phyloP scores from a whole-genome alignment of 202 grass and related monocot species.

The Musa balbisiana region DNA sequence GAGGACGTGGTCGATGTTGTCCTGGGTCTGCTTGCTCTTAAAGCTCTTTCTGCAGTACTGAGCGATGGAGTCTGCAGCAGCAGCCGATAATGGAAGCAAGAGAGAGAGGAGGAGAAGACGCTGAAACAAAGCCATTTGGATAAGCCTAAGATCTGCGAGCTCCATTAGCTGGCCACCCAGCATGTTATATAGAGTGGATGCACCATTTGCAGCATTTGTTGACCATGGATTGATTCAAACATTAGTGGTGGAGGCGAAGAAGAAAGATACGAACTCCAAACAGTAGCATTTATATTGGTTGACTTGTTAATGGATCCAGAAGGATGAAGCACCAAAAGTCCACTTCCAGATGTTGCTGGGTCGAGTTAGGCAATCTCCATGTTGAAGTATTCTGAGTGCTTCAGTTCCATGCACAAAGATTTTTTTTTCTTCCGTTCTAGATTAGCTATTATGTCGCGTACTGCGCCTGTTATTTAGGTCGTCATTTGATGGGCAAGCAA shows the following conservation, averaged over 20 bases:
- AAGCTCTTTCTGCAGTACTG: constrained; percentile 34
- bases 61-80: constrained; percentile 39
- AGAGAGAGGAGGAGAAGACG: constrained; percentile 31
- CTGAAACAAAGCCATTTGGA: constrained; percentile 29
- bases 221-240: background rate
- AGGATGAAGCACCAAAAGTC: background rate
- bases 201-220: background rate
- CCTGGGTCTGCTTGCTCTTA: constrained; percentile 26
- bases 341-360: background rate
- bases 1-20: constrained; percentile 51
- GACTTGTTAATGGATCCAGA: background rate
- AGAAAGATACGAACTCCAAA: no score
- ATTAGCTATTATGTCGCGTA: no score
- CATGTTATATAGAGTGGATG: background rate
- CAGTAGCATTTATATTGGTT: background rate
- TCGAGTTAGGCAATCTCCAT: no score
- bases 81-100: constrained; percentile 37
- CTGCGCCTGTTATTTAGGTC: no score
- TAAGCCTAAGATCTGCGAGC: background rate
- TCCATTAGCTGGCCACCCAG: no score
- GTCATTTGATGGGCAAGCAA: no score
- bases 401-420: no score
- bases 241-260: background rate
- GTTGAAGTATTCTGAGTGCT: no score
- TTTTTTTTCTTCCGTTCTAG: no score